phyloP scores from a whole-genome alignment of 768 basidiomycete genomes.

The Amanita pallidorosea region DNA sequence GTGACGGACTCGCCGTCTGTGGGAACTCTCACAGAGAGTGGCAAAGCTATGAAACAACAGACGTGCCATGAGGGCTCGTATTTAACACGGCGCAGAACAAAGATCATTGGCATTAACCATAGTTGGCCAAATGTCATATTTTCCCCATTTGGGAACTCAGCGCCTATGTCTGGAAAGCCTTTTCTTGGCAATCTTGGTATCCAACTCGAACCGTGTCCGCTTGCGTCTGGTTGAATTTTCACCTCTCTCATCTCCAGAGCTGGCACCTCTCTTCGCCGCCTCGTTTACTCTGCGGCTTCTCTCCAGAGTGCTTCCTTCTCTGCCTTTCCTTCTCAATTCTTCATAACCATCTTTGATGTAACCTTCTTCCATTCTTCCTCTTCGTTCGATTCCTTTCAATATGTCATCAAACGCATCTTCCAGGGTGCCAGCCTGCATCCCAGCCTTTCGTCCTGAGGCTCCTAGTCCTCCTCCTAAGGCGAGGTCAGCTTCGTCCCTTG shows the following conservation, averaged over 20 bases:
- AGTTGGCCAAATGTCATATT: background rate
- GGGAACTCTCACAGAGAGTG: constrained; percentile 3
- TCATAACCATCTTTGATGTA: constrained; percentile 68
- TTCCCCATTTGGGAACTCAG: background rate
- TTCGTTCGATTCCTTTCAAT: constrained; percentile 45
- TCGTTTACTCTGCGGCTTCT: constrained; percentile 34
- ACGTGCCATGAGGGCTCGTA: background rate
- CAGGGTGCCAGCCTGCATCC: constrained; percentile 55
- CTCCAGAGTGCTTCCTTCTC: constrained; percentile 49
- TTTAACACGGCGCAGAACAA: background rate
- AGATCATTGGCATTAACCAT: background rate
- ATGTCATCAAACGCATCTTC: constrained; percentile 84
- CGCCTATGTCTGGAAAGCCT: constrained; percentile 13
- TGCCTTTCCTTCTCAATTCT: constrained; percentile 58
- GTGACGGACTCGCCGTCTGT: constrained; percentile 4
- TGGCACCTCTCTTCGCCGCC: constrained; percentile 11
- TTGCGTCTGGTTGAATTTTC: constrained; percentile 14
- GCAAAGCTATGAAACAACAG: background rate
- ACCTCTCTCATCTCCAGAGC: background rate
- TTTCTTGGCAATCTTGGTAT: constrained; percentile 31
- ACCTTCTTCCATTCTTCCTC: constrained; percentile 14
- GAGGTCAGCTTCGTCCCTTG: constrained; percentile 76
- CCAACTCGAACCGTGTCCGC: constrained; percentile 39
- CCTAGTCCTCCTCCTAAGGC: constrained; percentile 67
- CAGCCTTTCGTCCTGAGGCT: constrained; percentile 35